Evolutionary conservation across 148 eudicot species (phyloP), one percentile per base, ranked within the genome.

Genomic region (Cornus controversa): DNA sequence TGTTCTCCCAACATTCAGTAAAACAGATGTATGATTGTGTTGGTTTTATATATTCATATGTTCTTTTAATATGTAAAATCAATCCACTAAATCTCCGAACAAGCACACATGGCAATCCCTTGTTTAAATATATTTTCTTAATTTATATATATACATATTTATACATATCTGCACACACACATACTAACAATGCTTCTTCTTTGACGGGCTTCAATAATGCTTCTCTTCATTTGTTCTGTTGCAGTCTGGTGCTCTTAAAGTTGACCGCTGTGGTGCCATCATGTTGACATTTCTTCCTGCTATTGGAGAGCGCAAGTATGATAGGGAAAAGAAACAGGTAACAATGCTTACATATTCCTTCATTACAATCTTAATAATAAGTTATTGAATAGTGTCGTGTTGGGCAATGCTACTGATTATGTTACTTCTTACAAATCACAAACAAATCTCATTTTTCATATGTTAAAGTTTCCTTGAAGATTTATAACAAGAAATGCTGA

Each of bases 261-360:
- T 96, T 72, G 93, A 88, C 79, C 97, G 95, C 36, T 85, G 80
- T 36, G 99, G 99, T 60, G 53, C 5, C 69, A 90, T 96, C 42
- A 75, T 96, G 91, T 77, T 96, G 87, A 75, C 86, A 26, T 88
- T 96, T 76, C 75, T 91, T 74, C 97, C 99, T 67, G 82, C 98
- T 68, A 67, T 87, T 72, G 98, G 91, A 75, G 99, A 96, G 75
- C 99, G 98, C 73, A 93, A 93, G 87, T 96, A 96, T 81, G 93
- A 96, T 76, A 90, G 95, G 94, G 95, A 90, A 73, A 94, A 86
- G 85, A 93, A 81, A 82, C 98, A 96, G 99, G 99, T 96, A 83
- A 70, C 54, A 20, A 14, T 72, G 37, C 70, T 80, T 50, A 28
- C 27, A 24, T 53, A 42, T 25, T 42, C 40, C 40, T 15, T 42